Base-by-base conservation (phyloP, 2,329 filamentous ascomycete species). In the Arthrocladium fulminans region DNA sequence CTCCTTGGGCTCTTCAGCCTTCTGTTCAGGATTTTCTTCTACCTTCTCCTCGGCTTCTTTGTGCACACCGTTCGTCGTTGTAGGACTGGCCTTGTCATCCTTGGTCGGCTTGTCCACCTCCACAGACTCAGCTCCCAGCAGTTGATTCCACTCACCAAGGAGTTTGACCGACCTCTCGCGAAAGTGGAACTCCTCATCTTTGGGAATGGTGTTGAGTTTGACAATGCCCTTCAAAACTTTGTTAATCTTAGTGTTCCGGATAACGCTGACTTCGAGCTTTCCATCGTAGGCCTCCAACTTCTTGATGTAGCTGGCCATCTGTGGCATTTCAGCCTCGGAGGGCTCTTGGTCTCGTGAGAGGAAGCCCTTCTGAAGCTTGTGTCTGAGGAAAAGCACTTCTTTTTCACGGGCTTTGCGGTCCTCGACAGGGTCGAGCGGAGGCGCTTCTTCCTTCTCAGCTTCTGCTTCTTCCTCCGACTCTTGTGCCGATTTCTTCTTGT, bases 141-240 rank as follows among this genome's bases (percentile, higher is more conserved):
- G 76, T 65, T 85, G 84, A 65, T 85, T 94, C 92, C 92, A 98
- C 66, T 84, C 85, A 56, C 83, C 81, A n/a, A 97, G 73, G 41
- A 98, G 75, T 4, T 77, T 74, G 55, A 85, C 77, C 29, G 88
- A 89, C 45, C 92, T 84, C 55, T 81, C 73, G 72, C 92, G 94
- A 78, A 98, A 96, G 48, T 85, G 72, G 66, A 84, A 94, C 57
- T 94, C 86, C 29, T 89, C 86, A 56, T 98, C 92, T 52, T 83
- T 83, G 3, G 89, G 89, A 57, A 98, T 94, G 2, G 76, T 76
- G 37, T 83, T 77, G 7, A 98, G 74, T 72, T 95, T 96, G 60
- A 96, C 73, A 57, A 98, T 92, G 3, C 84, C 88, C 72, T 94
- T 95, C 49, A 98, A 76, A 9, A 98, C 90, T 72, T 98, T 98